A percentile compares a stretch with the other conserved stretches of the same genome.
These are phyloP conservation scores for Phytophthora citrophthora DNA, from an alignment of 352 stramenopile genomes.

Conservation along the genomic window DNA sequence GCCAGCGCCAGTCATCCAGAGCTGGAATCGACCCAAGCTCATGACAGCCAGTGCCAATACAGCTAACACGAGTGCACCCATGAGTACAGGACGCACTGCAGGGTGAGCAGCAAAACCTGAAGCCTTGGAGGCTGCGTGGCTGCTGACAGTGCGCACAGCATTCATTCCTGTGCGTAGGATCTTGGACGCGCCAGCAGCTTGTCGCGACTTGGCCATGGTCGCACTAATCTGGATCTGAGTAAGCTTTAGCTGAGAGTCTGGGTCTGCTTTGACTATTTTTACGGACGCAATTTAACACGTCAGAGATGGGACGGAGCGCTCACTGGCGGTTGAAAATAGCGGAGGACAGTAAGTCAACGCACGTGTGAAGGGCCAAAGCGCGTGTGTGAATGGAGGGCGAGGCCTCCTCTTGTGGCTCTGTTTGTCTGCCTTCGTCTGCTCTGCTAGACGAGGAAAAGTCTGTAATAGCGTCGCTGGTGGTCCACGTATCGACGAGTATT, in stretches of 20 bases:
- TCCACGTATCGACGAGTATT: constrained; percentile 15
- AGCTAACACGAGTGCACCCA: constrained; percentile 44
- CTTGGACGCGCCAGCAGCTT: constrained; percentile 20
- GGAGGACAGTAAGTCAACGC: constrained; percentile 1
- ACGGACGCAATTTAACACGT: constrained; percentile 24
- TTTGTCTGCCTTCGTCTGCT: neutral
- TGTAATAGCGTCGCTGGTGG: constrained; percentile 28
- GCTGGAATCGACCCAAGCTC: constrained; percentile 58
- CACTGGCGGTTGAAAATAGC: constrained; percentile 14
- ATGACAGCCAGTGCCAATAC: constrained; percentile 54
- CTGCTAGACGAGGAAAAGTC: constrained; percentile 43
- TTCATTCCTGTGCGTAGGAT: constrained; percentile 39
- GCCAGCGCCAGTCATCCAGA: constrained; percentile 72
- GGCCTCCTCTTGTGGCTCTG: constrained; percentile 16
- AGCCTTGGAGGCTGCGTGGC: constrained; percentile 28
- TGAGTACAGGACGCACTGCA: constrained; percentile 33
- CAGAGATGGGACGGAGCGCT: constrained; percentile 15
- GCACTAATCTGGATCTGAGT: constrained; percentile 20
- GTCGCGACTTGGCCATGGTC: constrained; percentile 38
- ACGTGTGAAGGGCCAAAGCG: neutral
- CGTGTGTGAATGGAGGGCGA: constrained; percentile 4
- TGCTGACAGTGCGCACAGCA: constrained; percentile 39
- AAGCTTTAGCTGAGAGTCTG: neutral
- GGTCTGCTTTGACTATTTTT: constrained; percentile 27
- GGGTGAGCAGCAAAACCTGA: constrained; percentile 24